Evolutionary conservation across 805 yeast genomes (phyloP), one percentile per base, ranked within the genome.

Genomic region (Barnettozyma siamensis): DNA sequence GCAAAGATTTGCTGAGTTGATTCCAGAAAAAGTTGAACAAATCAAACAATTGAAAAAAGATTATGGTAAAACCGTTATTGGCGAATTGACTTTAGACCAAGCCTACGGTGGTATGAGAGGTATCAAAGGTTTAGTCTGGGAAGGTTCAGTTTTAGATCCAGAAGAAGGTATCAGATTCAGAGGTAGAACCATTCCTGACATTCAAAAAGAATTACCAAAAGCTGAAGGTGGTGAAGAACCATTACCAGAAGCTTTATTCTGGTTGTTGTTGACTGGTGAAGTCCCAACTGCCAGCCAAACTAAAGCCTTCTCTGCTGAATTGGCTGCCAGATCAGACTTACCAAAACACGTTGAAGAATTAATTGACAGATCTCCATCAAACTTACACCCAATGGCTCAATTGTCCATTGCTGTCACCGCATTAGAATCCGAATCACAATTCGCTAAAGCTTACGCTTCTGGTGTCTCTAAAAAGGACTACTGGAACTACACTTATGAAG

Each of bases 51-150:
- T 91, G 66, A 88, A 91, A 70, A 75, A 86, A 66, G 94, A 88
- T 60, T 77, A 91, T 67, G 99, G 98, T 58, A 75, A 80, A 44
- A 65, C 70, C 37, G 72, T 68, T 38, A 80, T 84, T 50, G 91
- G 88, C 51, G 87, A 83, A 65, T 83, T 83, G 49, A 64, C 72
- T 43, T 69, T 84, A 47, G 87, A 80, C 63, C 91, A 83, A 69
- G 89, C 88, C 31, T 85, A 83, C 67, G 94, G 94, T 69, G 94
- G 94, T 71, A 81, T 81, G 89, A 76, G 94, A 65, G 94, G 94
- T 60, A 80, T 84, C 64, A 80, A 81, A 66, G 86, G 87, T 54
- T 70, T 85, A 48, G 88, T 84, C 40, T 84, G 93, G 93, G 94
- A 84, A 72, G 91, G 91, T 51, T 83, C 91, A 37, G 91, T 83